Base-by-base conservation (phyloP, 257 asterid species). In the Linderniella brevidens region DNA sequence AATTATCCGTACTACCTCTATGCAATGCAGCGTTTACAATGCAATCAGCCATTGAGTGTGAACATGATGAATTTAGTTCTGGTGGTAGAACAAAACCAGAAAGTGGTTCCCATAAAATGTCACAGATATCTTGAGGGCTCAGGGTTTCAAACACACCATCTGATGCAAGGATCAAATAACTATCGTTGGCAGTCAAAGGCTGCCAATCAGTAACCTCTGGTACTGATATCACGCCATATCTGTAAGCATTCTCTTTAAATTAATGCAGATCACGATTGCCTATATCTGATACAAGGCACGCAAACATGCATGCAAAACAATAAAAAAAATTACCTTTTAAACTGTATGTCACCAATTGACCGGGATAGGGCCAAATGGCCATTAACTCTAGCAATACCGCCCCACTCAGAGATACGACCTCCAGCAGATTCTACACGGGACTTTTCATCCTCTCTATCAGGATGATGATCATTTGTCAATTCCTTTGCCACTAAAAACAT, bases 191-290 rank as follows among this genome's bases (percentile, higher is more conserved):
- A 19, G 81, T 63, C 73, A 90, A 65, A 55, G 82, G 87, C 64
- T 72, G 79, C 98, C 96, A 90, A 59, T 78, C 93, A 57, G 94
- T 81, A 73, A 90, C 87, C 77, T 90, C 98, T 19, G 98, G 96
- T 37, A 75, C 79, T n/a, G 98, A 77, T 67, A 69, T 83, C 58
- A 90, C 98, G 11, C 96, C 98, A 73, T 68, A 90, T 62, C 94
- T 90, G 84, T 46, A 49, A 65, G 64, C 52, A 66, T 49, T 17
- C 49, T 25, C 32, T 2, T 25, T 25, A 25, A 2, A 25, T 25
- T 25, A 25, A 25, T 25, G 32, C 32, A 25, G 6, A 25, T 6
- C 32, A 25, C 3, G 6, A 25, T 25, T 25, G 32, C 32, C 32
- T 25, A 25, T 25, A 25, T 25, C 6, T 25, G 32, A 25, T 25